Base-by-base conservation (phyloP, 176 grass and related monocot species). In the Canna indica region DNA sequence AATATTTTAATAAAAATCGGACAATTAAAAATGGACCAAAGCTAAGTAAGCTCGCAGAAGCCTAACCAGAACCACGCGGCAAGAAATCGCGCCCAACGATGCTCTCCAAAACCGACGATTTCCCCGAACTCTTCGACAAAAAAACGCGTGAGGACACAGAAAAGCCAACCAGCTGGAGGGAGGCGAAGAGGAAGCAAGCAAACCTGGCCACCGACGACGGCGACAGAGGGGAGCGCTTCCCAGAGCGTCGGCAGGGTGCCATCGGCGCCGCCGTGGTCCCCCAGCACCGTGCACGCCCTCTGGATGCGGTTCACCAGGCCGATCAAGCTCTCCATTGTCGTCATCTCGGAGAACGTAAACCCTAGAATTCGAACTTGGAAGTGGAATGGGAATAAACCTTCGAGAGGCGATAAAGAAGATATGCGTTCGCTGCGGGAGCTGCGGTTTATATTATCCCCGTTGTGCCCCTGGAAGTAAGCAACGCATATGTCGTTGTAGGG, bases 71-170 rank as follows among this genome's bases (percentile, higher is more conserved):
- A 28, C 92, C 92, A 24, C 92, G 83, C 22, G 88, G 92, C 50
- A 96, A 85, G 76, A 96, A 96, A 56, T 96, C 92, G 39, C 92
- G 83, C 18, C 92, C 92, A 29, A 96, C 91, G 36, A 96, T 88
- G 78, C 88, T 91, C 91, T 96, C 91, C 70, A 96, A 78, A 54
- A 91, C 91, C 53, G 91, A 96, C 17, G 91, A 96, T 68, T 96
- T 96, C 30, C 91, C 91, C 2, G 91, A 96, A 39, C 91, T 96
- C 91, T 96, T 25, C 34, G 14, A 66, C 27, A 14, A 47, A 76
- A 31, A 35, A 58, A 24, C 64, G 69, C 68, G 66, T 35, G 39
- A 29, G 54, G 67, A 25, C 26, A 24, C 36, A 53, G 47, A 79
- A 36, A 28, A 34, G 69, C 38, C 2, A 57, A 68, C 67, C 30